A percentile compares a stretch with the other conserved stretches of the same genome.
phyloP scores from a whole-genome alignment of 2,329 filamentous ascomycete species.

The Thielaviopsis euricoi region DNA sequence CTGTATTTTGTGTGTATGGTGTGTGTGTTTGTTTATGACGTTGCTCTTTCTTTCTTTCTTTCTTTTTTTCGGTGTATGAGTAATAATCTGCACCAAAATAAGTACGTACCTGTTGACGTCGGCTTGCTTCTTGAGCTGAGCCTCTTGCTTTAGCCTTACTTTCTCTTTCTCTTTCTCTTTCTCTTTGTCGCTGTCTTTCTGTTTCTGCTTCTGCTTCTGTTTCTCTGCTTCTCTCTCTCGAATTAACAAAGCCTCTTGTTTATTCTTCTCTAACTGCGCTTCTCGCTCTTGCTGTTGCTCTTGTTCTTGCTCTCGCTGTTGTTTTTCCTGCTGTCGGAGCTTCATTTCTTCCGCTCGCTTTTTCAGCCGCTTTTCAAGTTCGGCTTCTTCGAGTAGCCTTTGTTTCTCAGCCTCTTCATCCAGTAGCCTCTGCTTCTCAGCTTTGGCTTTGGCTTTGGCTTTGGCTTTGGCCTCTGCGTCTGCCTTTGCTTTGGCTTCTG shows the following conservation, averaged over 20 bases:
- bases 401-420: neutral
- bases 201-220: no score
- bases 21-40: neutral
- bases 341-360: neutral
- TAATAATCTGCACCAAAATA: neutral
- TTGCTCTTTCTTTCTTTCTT: neutral
- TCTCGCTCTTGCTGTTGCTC: neutral
- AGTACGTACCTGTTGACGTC: neutral
- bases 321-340: neutral
- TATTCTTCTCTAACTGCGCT: no score
- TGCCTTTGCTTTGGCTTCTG: neutral
- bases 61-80: neutral
- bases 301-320: neutral
- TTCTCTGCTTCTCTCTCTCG: no score
- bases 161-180: neutral
- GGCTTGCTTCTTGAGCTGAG: neutral
- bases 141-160: neutral
- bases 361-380: neutral
- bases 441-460: neutral
- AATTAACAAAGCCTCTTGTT: no score
- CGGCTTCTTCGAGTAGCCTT: neutral
- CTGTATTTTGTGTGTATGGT: neutral
- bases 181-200: neutral
- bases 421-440: neutral
- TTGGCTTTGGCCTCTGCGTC: neutral